These are phyloP conservation scores for Pyropia haitanensis DNA, from an alignment of 23 red algal genomes.

Conservation along the genomic window DNA sequence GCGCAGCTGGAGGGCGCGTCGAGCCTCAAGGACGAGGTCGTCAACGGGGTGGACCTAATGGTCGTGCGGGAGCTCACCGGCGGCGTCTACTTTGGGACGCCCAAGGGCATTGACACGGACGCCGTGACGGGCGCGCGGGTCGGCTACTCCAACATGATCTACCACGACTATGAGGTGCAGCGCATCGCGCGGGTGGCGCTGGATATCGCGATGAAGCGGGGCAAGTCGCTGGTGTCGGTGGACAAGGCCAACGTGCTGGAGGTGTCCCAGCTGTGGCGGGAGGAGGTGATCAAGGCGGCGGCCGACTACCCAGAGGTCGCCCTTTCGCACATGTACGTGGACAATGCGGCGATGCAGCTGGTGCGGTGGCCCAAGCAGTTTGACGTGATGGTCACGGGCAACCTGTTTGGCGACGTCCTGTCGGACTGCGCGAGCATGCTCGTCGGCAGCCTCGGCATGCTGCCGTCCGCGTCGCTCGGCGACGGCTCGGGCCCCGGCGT, in stretches of 20 bases:
- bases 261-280: slow-evolving; percentile 83
- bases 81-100: slow-evolving; percentile 93
- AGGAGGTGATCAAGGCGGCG: slow-evolving; percentile 46
- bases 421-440: slow-evolving; percentile 89
- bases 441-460: slow-evolving; percentile 88
- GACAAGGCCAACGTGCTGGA: slow-evolving; percentile 97
- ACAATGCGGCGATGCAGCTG: slow-evolving; percentile 96
- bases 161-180: slow-evolving; percentile 73
- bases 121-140: slow-evolving; percentile 38
- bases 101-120: slow-evolving; percentile 53
- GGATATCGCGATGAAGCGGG: slow-evolving; percentile 39
- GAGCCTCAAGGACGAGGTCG: slow-evolving; percentile 63
- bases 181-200: slow-evolving; percentile 73
- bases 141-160: slow-evolving; percentile 90
- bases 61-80: slow-evolving; percentile 94
- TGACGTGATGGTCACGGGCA: slow-evolving; percentile 90
- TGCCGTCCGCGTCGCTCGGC: slow-evolving; percentile 81
- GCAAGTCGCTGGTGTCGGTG: slow-evolving; percentile 54
- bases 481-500: slow-evolving; percentile 65
- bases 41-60: slow-evolving; percentile 83
- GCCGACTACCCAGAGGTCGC: slow-evolving; percentile 62
- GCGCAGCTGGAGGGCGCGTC: slow-evolving; percentile 69
- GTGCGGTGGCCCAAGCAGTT: slow-evolving; percentile 90
- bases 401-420: slow-evolving; percentile 96
- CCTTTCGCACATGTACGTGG: slow-evolving; percentile 94